A percentile compares a stretch with the other conserved stretches of the same genome.
Conservation (phyloP, 1,284 basidiomycete species). For the Cryptococcus maquisensis region DNA sequence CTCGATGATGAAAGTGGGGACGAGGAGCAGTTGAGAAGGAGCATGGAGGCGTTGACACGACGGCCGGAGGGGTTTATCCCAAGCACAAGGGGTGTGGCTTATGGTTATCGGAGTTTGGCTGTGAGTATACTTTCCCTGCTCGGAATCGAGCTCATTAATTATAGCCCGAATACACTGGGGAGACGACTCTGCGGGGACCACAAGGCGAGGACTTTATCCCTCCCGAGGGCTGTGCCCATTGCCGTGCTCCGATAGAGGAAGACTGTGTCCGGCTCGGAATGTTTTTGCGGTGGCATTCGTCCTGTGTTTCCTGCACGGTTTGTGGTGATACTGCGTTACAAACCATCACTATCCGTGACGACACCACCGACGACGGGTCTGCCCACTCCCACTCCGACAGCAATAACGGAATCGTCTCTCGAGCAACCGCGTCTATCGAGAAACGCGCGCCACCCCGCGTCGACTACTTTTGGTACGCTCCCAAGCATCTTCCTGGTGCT, state of each 20-base stretch:
- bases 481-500: slow-evolving; percentile 54
- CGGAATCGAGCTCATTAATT: neutral
- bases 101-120: slow-evolving; percentile 82
- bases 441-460: slow-evolving; percentile 74
- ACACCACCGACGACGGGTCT: slow-evolving; percentile 26
- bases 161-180: slow-evolving; percentile 73
- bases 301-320: slow-evolving; percentile 75
- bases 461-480: slow-evolving; percentile 67
- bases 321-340: slow-evolving; percentile 76
- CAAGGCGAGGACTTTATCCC: slow-evolving; percentile 44
- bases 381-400: slow-evolving; percentile 13
- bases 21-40: slow-evolving; percentile 40
- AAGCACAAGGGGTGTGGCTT: slow-evolving; percentile 66
- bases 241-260: slow-evolving; percentile 88
- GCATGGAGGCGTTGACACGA: slow-evolving; percentile 39
- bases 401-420: neutral
- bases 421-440: neutral
- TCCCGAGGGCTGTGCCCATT: slow-evolving; percentile 84
- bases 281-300: slow-evolving; percentile 92
- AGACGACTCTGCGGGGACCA: slow-evolving; percentile 64
- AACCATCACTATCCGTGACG: slow-evolving; percentile 34
- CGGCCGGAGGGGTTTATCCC: slow-evolving; percentile 53
- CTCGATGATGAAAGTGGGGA: slow-evolving; percentile 11
- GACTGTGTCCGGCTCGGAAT: slow-evolving; percentile 91
- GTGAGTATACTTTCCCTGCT: slow-evolving; percentile 23